Base-by-base conservation (phyloP, 1,284 basidiomycete species). In the Bjerkandera adusta region DNA sequence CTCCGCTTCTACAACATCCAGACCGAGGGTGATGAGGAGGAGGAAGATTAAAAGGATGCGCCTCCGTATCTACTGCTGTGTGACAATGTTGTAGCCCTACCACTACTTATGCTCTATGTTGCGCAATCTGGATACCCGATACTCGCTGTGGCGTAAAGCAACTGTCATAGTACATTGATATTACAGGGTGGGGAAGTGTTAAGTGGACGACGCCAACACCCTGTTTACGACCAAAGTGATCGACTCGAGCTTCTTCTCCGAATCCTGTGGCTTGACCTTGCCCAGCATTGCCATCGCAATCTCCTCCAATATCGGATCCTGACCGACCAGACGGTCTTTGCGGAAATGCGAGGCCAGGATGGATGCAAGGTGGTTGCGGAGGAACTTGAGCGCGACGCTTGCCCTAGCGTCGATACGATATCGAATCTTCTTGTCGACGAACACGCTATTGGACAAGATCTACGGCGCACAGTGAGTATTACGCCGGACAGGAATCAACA, bases 1-100 rank as follows among this genome's bases (percentile, higher is more conserved):
- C 84, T 96, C 55, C 81, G 85, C 58, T 95, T 94, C 85, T 95
- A 92, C 80, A 94, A 94, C 72, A 92, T 95, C 58, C 87, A 88
- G 53, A 56, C 52, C 36, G 55, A 47, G 38, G 58, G 35, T 43
- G 57, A 57, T 36, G 58, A 60, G 43, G 58, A 60, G 51, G 58
- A 59, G 29, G 58, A 60, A 53, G 58, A 60, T 35, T 58, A 60
- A 48, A 46, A 30, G 21, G 11, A 26, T 16, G 18, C 35, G 20
- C 35, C 41, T 42, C 27, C 13, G 32, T 29, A 36, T 42, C 36
- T 41, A 27, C 25, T 43, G 34, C 41, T 41, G 26, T 46, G 34
- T 44, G 29, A 35, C 32, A 36, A 54, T 53, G 48, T 57, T 44
- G 50, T 51, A 47, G 40, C 22, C 43, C 39, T 42, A 30, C 43